Evolutionary conservation across 1,284 basidiomycete genomes (phyloP).

Genomic region (Apiotrichum akiyoshidainum): DNA sequence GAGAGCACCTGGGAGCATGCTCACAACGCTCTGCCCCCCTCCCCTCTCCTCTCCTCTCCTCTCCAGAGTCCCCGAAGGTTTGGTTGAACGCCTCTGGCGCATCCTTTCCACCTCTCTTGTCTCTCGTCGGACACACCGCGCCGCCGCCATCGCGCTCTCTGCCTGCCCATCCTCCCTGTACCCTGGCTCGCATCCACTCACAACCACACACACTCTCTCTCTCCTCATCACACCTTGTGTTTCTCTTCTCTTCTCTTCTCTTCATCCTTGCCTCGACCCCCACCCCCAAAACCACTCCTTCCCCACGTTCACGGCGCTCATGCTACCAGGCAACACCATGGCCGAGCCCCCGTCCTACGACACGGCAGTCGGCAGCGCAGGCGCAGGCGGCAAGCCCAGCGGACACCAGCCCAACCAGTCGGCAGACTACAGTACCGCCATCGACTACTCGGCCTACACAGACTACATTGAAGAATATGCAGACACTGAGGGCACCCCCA

Average conservation of each 20-base stretch:
- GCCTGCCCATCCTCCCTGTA: not conserved
- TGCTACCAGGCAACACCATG: conserved; percentile 6
- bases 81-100: no score
- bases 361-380: not conserved
- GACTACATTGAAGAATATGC: conserved; percentile 5
- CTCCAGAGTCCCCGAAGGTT: no score
- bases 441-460: conserved; percentile 1
- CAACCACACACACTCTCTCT: not conserved
- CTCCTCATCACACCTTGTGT: not conserved
- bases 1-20: no score
- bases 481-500: not conserved
- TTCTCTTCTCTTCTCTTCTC: not conserved
- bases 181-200: not conserved
- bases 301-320: not conserved
- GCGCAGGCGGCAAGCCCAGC: not conserved
- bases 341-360: conserved; percentile 10
- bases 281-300: not conserved
- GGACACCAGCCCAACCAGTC: not conserved
- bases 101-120: no score
- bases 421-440: not conserved
- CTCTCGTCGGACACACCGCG: no score
- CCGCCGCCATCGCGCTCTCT: not conserved
- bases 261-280: not conserved
- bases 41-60: no score
- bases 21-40: no score